Evolutionary conservation across 345 rosid genomes (phyloP), one percentile per base, ranked within the genome.

Genomic region (Eucalyptus paniculata): DNA sequence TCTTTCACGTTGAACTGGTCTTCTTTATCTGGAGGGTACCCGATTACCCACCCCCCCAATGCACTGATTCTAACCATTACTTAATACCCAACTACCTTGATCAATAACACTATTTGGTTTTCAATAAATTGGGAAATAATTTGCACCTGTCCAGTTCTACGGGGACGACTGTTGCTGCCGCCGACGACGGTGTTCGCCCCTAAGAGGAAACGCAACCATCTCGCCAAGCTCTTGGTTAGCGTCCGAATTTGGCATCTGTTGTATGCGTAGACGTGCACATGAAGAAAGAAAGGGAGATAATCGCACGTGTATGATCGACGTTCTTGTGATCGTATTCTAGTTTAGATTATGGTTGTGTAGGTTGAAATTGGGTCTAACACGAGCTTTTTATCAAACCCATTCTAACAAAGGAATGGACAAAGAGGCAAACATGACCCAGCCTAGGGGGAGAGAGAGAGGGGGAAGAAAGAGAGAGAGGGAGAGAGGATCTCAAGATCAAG

Each of bases 111-210:
- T 77, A 42, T 37, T 37, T 77, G 83, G 47, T 40, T 21, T 6
- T 37, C 3, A 6, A 19, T 37, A 37, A 37, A 21, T 21, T 21
- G 45, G 47, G 6, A 40, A 77, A 34, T 19, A 77, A 77, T 9
- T 77, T 77, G 47, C 47, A 6, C 16, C 44, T 77, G 6, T 72
- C 45, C 47, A 77, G 42, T 9, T 34, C 42, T 69, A 32, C 1
- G 6, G 23, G 42, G 42, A 32, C 24, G 42, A 32, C 17, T 17
- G 40, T 32, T 9, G 80, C 40, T 19, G 40, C 40, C 80, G 37
- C 80, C 23, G 1, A 60, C 32, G 2, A 28, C 0, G 32, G 1
- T 12, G 14, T 3, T 12, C 1, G 32, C 17, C 69, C 16, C 69
- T 8, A 60, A 60, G 15, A 60, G n/a, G 69, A 60, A 60, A 60